Conservation (phyloP, 345 rosid genomes). For the Clausena lansium region DNA sequence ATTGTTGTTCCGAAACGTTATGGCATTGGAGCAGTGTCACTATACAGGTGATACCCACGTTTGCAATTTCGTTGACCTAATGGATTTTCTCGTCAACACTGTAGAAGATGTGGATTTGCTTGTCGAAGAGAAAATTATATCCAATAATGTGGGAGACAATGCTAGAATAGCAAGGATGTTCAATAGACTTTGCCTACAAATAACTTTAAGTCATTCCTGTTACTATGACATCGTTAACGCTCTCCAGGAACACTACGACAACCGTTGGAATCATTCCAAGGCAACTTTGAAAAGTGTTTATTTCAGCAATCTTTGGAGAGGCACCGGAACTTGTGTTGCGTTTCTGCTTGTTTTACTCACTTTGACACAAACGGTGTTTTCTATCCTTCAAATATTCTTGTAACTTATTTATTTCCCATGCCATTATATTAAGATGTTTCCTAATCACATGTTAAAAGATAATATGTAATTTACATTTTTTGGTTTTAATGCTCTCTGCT, state of each 20-base stretch:
- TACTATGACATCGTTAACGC: background rate
- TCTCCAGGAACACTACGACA: background rate
- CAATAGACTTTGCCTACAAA: constrained; percentile 7
- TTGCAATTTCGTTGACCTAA: background rate
- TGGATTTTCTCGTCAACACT: constrained; percentile 3
- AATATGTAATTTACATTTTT: too few relatives aligned
- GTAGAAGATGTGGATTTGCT: constrained; percentile 17
- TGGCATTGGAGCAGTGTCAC: constrained; percentile 20
- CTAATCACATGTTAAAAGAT: too few relatives aligned
- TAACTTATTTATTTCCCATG: too few relatives aligned
- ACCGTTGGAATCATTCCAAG: background rate
- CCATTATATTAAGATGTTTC: too few relatives aligned
- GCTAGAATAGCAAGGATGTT: background rate
- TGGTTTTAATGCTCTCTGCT: too few relatives aligned
- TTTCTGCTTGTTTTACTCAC: background rate
- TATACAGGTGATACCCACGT: background rate
- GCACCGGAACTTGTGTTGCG: constrained; percentile 15
- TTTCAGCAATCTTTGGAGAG: constrained; percentile 18
- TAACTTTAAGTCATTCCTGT: background rate
- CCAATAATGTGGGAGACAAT: background rate
- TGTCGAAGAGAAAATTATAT: background rate
- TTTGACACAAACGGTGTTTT: background rate
- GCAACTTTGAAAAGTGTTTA: constrained; percentile 8
- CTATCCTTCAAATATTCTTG: background rate
- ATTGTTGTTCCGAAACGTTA: constrained; percentile 11